Base-by-base conservation (phyloP, 1,284 basidiomycete genomes). In the Cystobasidiaceae sp. region DNA sequence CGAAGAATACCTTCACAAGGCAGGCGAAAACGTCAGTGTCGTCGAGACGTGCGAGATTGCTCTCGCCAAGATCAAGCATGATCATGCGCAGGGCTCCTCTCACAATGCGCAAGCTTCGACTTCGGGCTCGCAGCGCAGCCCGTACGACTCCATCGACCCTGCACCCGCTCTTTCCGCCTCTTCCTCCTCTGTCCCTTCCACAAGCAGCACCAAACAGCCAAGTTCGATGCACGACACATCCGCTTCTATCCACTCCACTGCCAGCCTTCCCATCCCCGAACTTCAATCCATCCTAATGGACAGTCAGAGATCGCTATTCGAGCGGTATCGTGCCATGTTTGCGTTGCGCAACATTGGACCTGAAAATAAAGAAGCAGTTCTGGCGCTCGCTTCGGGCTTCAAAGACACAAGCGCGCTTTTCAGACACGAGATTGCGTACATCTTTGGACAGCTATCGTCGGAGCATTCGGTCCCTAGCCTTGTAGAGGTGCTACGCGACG, bases 1-100 rank as follows among this genome's bases (percentile, higher is more conserved):
- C 44, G 79, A 82, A 67, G 81, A 87, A 75, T 93, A 88, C 79
- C 77, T 89, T 30, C 77, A 81, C 67, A 57, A 64, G 41, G 34
- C 44, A 19, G 90, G 94, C 78, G 75, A 83, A 4, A 85, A 91
- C 68, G 82, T 87, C 41, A 85, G 86, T 44, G 92, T 99, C 0
- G 83, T 93, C 43, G 96, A 99, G 80, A 99, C 96, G 0, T 97
- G 93, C 78, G 92, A 98, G 79, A 91, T 99, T 67, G 96, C 96
- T 0, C 84, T 98, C 50, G 89, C 85, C 32, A 96, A 93, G 81
- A 96, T 99, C 70, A 83, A 90, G 73, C 97, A 89, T 85, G 93
- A 97, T 75, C 61, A 68, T 32, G 32, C 41, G n/a, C 4, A 19
- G 2, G 1, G 27, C 15, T 45, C 49, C 6, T 49, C 59, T 25